Evolutionary conservation across 148 eudicot genomes (phyloP).

Genomic region (Camellia sinensis): DNA sequence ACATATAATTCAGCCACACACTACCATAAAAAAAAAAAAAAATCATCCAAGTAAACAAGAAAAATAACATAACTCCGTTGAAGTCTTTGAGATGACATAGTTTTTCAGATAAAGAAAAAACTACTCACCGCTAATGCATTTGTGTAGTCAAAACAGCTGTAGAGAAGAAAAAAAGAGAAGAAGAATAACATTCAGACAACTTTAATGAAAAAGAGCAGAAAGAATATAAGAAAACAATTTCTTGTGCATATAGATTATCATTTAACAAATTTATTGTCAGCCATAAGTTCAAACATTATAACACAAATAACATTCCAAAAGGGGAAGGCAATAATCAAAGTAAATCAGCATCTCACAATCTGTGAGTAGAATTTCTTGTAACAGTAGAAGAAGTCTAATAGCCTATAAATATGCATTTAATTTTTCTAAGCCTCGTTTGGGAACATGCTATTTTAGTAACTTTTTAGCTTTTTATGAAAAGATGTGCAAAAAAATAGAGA

Average conservation of each 20-base stretch:
- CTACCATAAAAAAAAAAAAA: too few species aligned
- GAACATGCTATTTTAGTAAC: too few species aligned
- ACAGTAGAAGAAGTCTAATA: neutral
- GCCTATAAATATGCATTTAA: too few species aligned
- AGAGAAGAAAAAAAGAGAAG: slow-evolving; percentile 16
- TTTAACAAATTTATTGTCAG: neutral
- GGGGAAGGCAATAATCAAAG: neutral
- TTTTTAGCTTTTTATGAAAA: too few species aligned
- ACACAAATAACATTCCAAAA: neutral
- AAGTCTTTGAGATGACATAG: neutral
- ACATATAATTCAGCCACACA: neutral
- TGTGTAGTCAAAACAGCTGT: slow-evolving; percentile 99
- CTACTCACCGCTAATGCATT: slow-evolving; percentile 89
- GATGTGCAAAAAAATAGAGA: too few species aligned
- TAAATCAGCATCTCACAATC: neutral
- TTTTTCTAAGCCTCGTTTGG: too few species aligned
- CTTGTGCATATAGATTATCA: neutral
- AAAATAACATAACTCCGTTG: neutral
- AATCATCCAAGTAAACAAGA: neutral
- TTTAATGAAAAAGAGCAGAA: slow-evolving; percentile 2
- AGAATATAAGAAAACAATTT: neutral
- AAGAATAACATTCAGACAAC: slow-evolving; percentile 1
- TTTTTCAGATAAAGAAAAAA: slow-evolving; percentile 11
- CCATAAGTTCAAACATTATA: too few species aligned
- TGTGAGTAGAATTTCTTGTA: neutral